Evolutionary conservation across 306 rosid genomes (phyloP), one percentile per base, ranked within the genome.

Genomic region (Vachellia collinsii): DNA sequence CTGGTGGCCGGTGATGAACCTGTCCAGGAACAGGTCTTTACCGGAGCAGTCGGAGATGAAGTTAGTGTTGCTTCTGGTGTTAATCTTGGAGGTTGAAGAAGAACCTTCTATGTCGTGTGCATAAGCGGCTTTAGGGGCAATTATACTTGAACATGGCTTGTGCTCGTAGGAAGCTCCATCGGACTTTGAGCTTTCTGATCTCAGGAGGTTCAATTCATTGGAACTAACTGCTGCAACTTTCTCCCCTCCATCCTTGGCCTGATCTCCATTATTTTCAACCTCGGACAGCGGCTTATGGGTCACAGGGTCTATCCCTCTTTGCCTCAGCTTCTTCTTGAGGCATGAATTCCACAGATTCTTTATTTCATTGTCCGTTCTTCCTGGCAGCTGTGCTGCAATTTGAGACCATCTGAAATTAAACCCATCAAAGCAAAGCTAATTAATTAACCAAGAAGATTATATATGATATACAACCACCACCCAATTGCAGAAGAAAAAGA

Each of bases 311-410:
- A 94, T 87, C 59, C 98, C 98, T 82, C 85, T 87, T 79, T 89
- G 95, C 47, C 91, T 83, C 46, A 94, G 89, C 83, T 90, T 94
- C 82, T 94, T 94, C 88, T 94, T 94, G 67, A 94, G 78, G 87
- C 91, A 90, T 70, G 98, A 92, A 73, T 94, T 94, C 97, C 97
- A 92, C 25, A 91, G 88, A 79, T 94, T 94, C 92, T 94, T 94
- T 69, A 94, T 94, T 81, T 94, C 98, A 61, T 94, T 94, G 79
- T 94, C 97, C 0, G 98, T 94, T 84, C 97, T 94, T 58, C 98
- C 97, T 0, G 94, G 97, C 78, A 94, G 80, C 79, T 84, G 88
- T 65, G 94, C 97, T 0, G 97, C 98, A 79, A 92, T 94, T 72
- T 91, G 95, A 7, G 98, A 94, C 98, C 97, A 94, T 83, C 97